A percentile compares a stretch with the other conserved stretches of the same genome.
phyloP scores from a whole-genome alignment of 495 filamentous ascomycete species.

The Haplographium delicatum region DNA sequence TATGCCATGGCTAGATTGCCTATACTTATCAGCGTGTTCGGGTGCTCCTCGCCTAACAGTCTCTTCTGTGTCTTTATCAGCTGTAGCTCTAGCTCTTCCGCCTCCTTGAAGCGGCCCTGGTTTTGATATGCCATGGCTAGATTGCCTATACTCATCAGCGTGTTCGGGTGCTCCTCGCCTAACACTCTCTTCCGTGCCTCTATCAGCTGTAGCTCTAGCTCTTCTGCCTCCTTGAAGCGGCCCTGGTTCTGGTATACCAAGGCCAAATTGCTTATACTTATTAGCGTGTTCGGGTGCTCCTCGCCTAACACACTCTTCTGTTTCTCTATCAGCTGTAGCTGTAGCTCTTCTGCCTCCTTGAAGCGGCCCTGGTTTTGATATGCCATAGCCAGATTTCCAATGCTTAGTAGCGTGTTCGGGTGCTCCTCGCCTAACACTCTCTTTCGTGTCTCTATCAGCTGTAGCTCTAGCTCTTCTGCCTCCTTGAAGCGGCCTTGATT shows the following conservation, averaged over 20 bases:
- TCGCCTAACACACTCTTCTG: conserved; percentile 13
- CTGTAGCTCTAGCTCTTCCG: background rate
- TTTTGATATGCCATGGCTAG: background rate
- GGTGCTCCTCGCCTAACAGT: background rate
- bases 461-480: too few relatives aligned
- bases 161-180: too few relatives aligned
- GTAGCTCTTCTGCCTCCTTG: too few relatives aligned
- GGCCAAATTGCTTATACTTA: conserved; percentile 25
- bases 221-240: background rate
- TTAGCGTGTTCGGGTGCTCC: conserved; percentile 19
- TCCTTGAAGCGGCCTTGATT: too few relatives aligned
- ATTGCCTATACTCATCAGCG: background rate
- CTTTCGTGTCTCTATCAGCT: background rate
- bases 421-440: background rate
- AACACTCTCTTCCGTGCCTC: too few relatives aligned
- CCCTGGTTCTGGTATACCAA: background rate
- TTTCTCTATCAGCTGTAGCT: conserved; percentile 16
- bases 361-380: too few relatives aligned
- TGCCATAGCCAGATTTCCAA: background rate
- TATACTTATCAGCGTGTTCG: background rate
- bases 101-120: background rate
- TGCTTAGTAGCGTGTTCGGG: background rate
- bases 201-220: too few relatives aligned
- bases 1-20: background rate
- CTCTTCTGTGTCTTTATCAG: background rate